Base-by-base conservation (phyloP, 2,329 filamentous ascomycete species). In the Fusarium sp. region DNA sequence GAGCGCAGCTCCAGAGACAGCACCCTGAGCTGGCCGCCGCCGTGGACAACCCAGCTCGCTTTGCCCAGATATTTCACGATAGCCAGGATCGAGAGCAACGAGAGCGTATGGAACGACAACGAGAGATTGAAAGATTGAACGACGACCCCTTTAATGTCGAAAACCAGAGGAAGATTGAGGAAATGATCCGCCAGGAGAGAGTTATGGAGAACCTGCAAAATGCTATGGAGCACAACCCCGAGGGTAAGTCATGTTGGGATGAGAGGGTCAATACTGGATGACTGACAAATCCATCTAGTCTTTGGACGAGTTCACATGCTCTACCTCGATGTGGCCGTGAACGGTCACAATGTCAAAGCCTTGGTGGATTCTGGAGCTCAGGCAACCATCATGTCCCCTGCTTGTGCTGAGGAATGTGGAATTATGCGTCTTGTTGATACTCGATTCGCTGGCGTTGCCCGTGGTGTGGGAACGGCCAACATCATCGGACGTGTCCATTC, bases 341-440 rank as follows among this genome's bases (percentile, higher is more conserved):
- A 99, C 79, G 91, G 92, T 11, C 87, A 93, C 73, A 92, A 92
- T 62, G 90, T 99, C 74, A 98, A 97, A 83, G 96, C 95, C 3
- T 91, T 99, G 72, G 96, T 99, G 65, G 96, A 99, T 79, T 98
- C 96, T 2, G 96, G 96, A 66, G 96, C 96, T 23, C 96, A 99
- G 82, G 93, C 95, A 25, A 99, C 96, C 56, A 97, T 99, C 83
- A 99, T 99, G 96, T 98, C 95, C 5, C 96, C 96, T 5, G 86
- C 89, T 23, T 97, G 93, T 76, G 96, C 96, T 25, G 92, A 97
- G 77, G 87, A 89, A 8, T 99, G 96, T 77, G 93, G 93, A 74
- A 98, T 99, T 79, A 97, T 97, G 92, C 91, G 95, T 53, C 87
- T 99, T 13, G 92, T 99, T 61, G 96, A 99, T 81, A 91, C 89